Percentiles rank a stretch among this genome's conserved stretches.
Evolutionary conservation across 75 land plant genomes (phyloP).

Genomic region (Picea glauca): DNA sequence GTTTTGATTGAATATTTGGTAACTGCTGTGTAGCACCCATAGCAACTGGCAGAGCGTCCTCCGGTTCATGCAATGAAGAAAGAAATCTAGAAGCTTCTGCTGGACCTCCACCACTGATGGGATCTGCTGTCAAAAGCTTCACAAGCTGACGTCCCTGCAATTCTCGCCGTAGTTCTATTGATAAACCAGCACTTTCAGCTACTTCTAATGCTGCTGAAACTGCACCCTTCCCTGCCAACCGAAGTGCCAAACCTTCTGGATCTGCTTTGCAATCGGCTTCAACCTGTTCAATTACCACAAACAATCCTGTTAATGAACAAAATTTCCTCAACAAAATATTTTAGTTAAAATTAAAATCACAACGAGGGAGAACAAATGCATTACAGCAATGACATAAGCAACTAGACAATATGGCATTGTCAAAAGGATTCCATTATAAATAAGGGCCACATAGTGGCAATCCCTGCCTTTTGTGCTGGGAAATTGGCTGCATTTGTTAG

Average conservation of each 20-base stretch:
- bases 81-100: slow-evolving; percentile 97
- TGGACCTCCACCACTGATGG: slow-evolving; percentile 97
- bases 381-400: too few species aligned
- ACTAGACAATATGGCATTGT: too few species aligned
- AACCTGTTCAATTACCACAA: slow-evolving; percentile 47
- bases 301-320: background rate
- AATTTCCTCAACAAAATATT: too few species aligned
- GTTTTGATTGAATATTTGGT: slow-evolving; percentile 89
- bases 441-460: too few species aligned
- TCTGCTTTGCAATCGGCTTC: slow-evolving; percentile 88
- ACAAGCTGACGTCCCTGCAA: slow-evolving; percentile 97
- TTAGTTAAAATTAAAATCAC: too few species aligned
- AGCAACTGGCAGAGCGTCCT: slow-evolving; percentile 96
- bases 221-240: slow-evolving; percentile 91
- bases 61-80: slow-evolving; percentile 74
- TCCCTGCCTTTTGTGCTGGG: too few species aligned
- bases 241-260: slow-evolving; percentile 96
- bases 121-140: slow-evolving; percentile 88
- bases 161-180: slow-evolving; percentile 85
- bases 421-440: too few species aligned
- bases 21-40: slow-evolving; percentile 98
- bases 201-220: slow-evolving; percentile 98
- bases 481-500: too few species aligned
- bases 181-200: slow-evolving; percentile 86
- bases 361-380: too few species aligned